A percentile compares a stretch with the other conserved stretches of the same genome.
Evolutionary conservation across 2,329 filamentous ascomycete genomes (phyloP).

Genomic region (Furcasterigmium furcatum): DNA sequence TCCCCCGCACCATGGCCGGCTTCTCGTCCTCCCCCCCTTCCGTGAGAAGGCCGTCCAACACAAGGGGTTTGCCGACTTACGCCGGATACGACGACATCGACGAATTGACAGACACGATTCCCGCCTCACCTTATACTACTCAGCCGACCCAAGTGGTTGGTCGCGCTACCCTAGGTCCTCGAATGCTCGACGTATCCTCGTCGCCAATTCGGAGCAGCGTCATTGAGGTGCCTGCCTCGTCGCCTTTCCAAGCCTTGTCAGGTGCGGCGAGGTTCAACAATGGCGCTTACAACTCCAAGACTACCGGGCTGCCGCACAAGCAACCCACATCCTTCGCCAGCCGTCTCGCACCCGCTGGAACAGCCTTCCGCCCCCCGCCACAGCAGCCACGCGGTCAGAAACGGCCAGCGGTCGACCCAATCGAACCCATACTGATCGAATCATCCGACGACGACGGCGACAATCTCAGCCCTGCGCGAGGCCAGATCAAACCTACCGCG

Average conservation of each 20-base stretch:
- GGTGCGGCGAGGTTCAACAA: conserved; percentile 4
- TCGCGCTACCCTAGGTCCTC: conserved; percentile 27
- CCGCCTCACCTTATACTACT: conserved; percentile 38
- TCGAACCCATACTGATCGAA: conserved; percentile 42
- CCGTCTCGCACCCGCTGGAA: conserved; percentile 74
- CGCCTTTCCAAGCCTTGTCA: conserved; percentile 52
- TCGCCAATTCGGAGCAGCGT: conserved; percentile 36
- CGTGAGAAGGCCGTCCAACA: conserved; percentile 3
- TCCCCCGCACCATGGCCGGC: neutral
- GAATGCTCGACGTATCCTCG: conserved; percentile 27
- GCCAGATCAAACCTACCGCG: conserved; percentile 60
- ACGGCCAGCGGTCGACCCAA: conserved; percentile 31
- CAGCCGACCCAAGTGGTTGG: conserved; percentile 46
- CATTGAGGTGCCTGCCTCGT: conserved; percentile 87
- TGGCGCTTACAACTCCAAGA: neutral
- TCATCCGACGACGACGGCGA: conserved; percentile 55
- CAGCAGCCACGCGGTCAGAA: conserved; percentile 22
- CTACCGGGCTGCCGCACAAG: neutral
- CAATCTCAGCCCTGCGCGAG: conserved; percentile 52
- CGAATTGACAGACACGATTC: conserved; percentile 44
- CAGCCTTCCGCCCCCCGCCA: conserved; percentile 54
- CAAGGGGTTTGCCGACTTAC: conserved; percentile 7
- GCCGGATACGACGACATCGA: conserved; percentile 34
- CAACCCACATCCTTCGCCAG: neutral
- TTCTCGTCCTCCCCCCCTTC: neutral